These are phyloP conservation scores for Auriculariales sp. DNA, from an alignment of 768 basidiomycete genomes.

Conservation along the genomic window DNA sequence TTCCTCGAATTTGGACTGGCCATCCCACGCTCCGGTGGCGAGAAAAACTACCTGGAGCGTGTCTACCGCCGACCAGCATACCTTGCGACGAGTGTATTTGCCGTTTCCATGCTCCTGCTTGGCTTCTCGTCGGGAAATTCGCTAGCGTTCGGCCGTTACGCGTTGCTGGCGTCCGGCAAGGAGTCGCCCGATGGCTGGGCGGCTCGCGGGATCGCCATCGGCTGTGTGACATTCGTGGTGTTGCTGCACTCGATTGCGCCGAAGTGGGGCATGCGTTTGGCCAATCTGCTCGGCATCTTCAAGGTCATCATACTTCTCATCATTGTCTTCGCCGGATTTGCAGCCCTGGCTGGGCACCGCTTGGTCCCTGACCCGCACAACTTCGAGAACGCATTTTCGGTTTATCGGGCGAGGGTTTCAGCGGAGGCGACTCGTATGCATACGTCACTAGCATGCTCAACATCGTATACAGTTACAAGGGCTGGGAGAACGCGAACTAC, in stretches of 20 bases:
- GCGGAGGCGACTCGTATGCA: no score
- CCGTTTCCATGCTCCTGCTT: conserved; percentile 31
- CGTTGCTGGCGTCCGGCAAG: no score
- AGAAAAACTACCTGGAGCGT: conserved; percentile 65
- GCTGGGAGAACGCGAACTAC: conserved; percentile 45
- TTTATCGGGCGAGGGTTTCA: no score
- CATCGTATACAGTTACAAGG: conserved; percentile 31
- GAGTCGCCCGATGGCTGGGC: no score
- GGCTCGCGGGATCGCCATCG: conserved; percentile 39
- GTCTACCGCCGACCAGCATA: conserved; percentile 38
- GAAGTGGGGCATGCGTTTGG: conserved; percentile 43
- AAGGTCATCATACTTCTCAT: conserved; percentile 44
- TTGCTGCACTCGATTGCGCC: conserved; percentile 40
- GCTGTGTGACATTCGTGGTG: conserved; percentile 41
- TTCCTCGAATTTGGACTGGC: conserved; percentile 53
- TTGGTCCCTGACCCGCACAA: no score
- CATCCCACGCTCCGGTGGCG: conserved; percentile 48
- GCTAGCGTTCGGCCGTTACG: no score
- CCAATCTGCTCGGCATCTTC: conserved; percentile 46
- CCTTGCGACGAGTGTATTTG: conserved; percentile 34
- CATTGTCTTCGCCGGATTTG: conserved; percentile 39
- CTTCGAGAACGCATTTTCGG: no score
- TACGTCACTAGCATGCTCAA: conserved; percentile 50
- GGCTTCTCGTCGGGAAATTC: no score
- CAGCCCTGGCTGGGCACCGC: conserved; percentile 12